Conservation (phyloP, 495 filamentous ascomycete genomes). For the Neurospora sp. region DNA sequence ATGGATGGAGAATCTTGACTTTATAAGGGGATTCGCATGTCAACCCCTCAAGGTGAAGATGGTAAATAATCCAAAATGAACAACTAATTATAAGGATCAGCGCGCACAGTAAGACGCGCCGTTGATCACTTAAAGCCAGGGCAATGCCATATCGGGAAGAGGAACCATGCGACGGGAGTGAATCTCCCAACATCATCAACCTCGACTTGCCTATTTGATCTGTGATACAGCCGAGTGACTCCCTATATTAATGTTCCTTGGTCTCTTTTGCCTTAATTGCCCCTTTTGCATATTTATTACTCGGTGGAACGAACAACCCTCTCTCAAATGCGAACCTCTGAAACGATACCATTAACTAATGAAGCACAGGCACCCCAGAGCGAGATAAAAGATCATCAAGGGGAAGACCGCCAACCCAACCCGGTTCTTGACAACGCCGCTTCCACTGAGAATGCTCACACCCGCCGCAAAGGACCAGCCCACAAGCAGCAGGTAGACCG, state of each 20-base stretch:
- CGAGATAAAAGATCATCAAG: constrained; percentile 90
- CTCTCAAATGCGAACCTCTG: neutral
- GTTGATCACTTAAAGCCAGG: neutral
- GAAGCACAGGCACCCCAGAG: constrained; percentile 88
- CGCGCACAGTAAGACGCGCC: neutral
- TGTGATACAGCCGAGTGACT: neutral
- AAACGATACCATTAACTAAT: constrained; percentile 54
- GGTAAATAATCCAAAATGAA: neutral
- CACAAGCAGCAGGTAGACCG: constrained; percentile 78
- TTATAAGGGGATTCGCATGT: neutral
- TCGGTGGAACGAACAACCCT: neutral
- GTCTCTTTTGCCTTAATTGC: neutral
- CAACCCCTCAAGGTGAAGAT: neutral
- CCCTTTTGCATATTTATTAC: neutral
- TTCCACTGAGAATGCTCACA: constrained; percentile 90
- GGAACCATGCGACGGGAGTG: neutral
- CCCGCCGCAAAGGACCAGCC: constrained; percentile 91
- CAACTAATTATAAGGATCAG: neutral
- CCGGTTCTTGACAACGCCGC: constrained; percentile 86
- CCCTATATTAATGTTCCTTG: neutral
- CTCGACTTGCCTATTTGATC: neutral
- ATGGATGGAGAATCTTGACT: neutral
- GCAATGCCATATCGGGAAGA: neutral
- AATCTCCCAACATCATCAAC: neutral
- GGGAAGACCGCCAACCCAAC: constrained; percentile 94